These are phyloP conservation scores for Bipolaris oryzae DNA, from an alignment of 2,329 filamentous ascomycete genomes.

Conservation along the genomic window DNA sequence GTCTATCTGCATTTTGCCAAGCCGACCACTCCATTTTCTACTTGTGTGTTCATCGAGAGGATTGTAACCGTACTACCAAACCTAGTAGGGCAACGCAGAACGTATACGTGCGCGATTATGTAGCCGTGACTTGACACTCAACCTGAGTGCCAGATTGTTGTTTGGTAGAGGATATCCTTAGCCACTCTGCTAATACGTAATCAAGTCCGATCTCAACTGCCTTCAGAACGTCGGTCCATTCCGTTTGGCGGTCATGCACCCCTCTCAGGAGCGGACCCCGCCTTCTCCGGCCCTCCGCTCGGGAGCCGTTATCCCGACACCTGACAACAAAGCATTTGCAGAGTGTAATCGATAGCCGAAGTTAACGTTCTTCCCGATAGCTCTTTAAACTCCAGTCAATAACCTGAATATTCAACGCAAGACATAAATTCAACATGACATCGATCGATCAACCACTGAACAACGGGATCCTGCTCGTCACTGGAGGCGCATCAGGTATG, in stretches of 20 bases:
- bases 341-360: neutral
- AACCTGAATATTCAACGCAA: neutral
- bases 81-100: neutral
- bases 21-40: no score
- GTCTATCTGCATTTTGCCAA: no score
- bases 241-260: neutral
- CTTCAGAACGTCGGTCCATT: neutral
- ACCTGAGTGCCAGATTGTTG: no score
- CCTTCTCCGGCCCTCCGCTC: neutral
- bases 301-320: neutral
- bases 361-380: neutral
- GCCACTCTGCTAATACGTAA: neutral
- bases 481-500: slow-evolving; percentile 45
- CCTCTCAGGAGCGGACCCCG: neutral
- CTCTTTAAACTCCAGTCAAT: neutral
- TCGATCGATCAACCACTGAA: slow-evolving; percentile 41
- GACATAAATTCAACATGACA: neutral
- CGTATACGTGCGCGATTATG: no score
- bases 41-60: no score
- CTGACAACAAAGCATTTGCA: neutral
- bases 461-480: slow-evolving; percentile 43
- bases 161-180: no score
- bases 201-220: neutral
- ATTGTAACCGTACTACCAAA: neutral
- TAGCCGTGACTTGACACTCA: no score